Evolutionary conservation across 257 asterid genomes (phyloP).

Genomic region (Nicotiana knightiana): DNA sequence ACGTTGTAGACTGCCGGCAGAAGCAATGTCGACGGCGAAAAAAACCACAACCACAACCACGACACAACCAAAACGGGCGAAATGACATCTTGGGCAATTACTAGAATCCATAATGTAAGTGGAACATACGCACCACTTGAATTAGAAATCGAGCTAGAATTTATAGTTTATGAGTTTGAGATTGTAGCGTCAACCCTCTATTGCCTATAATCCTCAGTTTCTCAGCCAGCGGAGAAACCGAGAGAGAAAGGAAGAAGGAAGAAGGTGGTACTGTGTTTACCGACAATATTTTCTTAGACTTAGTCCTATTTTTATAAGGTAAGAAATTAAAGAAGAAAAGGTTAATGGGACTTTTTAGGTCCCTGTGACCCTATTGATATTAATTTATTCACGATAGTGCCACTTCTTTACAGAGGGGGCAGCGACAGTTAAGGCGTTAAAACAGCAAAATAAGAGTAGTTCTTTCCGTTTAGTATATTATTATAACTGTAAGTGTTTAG

Average conservation of each 20-base stretch:
- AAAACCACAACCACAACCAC: not conserved
- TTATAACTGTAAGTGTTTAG: conserved; percentile 1
- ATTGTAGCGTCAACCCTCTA: too few relatives aligned
- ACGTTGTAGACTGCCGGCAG: conserved; percentile 20
- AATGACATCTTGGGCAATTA: not conserved
- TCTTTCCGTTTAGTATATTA: not conserved
- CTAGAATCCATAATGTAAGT: conserved; percentile 28
- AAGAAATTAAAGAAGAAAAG: not conserved
- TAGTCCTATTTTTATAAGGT: not conserved
- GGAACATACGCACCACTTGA: not conserved
- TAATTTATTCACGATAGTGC: conserved; percentile 36
- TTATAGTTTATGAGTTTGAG: too few relatives aligned
- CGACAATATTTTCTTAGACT: too few relatives aligned
- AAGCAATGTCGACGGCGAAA: not conserved
- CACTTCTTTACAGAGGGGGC: conserved; percentile 35
- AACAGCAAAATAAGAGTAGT: conserved; percentile 35
- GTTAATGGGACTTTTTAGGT: not conserved
- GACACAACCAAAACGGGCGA: conserved; percentile 4
- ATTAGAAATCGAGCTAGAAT: too few relatives aligned
- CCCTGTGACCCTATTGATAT: conserved; percentile 26
- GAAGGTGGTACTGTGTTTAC: too few relatives aligned
- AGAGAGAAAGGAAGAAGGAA: conserved; percentile 4
- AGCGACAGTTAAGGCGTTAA: conserved; percentile 74
- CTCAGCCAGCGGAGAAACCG: conserved; percentile 41
- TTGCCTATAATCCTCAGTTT: not conserved